phyloP scores from a whole-genome alignment of 208 protist species.

The Phytomonas sp. region DNA sequence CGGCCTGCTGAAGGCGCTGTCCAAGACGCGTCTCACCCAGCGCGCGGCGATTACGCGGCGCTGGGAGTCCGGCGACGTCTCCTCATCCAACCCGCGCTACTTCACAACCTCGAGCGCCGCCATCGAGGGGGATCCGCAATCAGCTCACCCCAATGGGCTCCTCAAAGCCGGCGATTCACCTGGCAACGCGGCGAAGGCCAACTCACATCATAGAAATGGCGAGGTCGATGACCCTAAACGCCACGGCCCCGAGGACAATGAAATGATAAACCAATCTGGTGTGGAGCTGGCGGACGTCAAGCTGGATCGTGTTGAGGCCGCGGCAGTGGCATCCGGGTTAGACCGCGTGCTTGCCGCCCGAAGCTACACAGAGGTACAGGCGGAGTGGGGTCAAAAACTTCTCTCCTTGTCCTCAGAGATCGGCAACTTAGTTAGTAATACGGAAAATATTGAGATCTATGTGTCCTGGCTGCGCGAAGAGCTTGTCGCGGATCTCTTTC shows the following conservation, averaged over 20 bases:
- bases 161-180: neutral
- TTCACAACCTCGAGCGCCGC: slow-evolving; percentile 26
- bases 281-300: slow-evolving; percentile 22
- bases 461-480: slow-evolving; percentile 71
- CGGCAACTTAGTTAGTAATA: slow-evolving; percentile 35
- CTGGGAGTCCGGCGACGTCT: slow-evolving; percentile 52
- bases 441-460: slow-evolving; percentile 58
- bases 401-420: slow-evolving; percentile 49
- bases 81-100: slow-evolving; percentile 49
- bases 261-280: slow-evolving; percentile 11
- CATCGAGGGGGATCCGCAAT: neutral
- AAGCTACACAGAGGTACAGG: slow-evolving; percentile 66
- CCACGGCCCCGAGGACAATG: slow-evolving; percentile 8
- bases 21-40: slow-evolving; percentile 48
- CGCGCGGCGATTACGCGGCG: slow-evolving; percentile 39
- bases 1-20: slow-evolving; percentile 43
- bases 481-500: slow-evolving; percentile 67
- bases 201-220: neutral
- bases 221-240: slow-evolving; percentile 1
- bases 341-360: slow-evolving; percentile 59
- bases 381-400: slow-evolving; percentile 76
- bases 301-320: slow-evolving; percentile 53
- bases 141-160: neutral
- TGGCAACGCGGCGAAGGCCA: neutral
- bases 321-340: slow-evolving; percentile 56